Conservation (phyloP, 495 filamentous ascomycete genomes). For the Neurospora sp. region DNA sequence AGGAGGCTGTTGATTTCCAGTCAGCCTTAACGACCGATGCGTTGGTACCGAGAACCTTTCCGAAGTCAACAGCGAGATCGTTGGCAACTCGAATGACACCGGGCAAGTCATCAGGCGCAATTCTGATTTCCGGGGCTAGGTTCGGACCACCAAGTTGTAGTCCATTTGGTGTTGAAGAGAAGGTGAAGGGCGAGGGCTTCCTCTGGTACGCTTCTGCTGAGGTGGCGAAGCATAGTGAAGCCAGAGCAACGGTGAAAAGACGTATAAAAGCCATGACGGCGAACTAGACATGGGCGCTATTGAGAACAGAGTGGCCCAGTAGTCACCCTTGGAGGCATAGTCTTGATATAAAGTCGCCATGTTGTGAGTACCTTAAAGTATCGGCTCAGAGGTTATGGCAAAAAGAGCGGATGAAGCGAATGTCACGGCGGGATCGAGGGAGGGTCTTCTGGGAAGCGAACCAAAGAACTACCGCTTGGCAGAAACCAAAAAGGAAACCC, state of each 20-base stretch:
- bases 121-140: constrained; percentile 18
- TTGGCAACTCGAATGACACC: constrained; percentile 39
- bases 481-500: neutral
- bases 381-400: neutral
- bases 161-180: constrained; percentile 7
- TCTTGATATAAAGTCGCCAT: neutral
- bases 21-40: constrained; percentile 18
- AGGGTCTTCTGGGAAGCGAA: neutral
- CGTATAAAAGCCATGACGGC: constrained; percentile 5
- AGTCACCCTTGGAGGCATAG: neutral
- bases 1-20: constrained; percentile 18
- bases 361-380: neutral
- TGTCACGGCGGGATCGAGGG: neutral
- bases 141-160: constrained; percentile 15
- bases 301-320: neutral
- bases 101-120: constrained; percentile 29
- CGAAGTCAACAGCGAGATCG: constrained; percentile 43
- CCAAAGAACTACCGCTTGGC: neutral
- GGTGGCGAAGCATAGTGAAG: neutral
- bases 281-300: neutral
- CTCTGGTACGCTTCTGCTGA: constrained; percentile 5
- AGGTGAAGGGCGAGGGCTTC: constrained; percentile 15
- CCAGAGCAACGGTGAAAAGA: constrained; percentile 4
- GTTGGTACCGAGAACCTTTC: constrained; percentile 39
- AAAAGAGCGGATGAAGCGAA: neutral